phyloP scores from a whole-genome alignment of 2,329 filamentous ascomycete genomes.

The Dryadomyces quercivorus region DNA sequence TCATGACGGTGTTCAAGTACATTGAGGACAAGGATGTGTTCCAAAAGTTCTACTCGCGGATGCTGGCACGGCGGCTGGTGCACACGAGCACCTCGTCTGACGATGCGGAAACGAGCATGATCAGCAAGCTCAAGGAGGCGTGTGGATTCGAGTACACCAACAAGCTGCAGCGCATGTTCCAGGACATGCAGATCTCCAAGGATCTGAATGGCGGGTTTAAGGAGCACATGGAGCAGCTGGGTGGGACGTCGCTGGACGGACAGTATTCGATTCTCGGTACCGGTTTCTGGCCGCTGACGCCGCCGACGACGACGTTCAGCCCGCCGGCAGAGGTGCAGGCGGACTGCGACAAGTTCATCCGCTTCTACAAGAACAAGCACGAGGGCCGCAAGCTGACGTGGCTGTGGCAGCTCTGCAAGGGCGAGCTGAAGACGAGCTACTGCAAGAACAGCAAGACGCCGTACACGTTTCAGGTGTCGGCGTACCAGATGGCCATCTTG shows the following conservation, averaged over 20 bases:
- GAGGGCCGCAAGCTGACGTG: conserved; percentile 93
- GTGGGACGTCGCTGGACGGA: conserved; percentile 69
- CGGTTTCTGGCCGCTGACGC: conserved; percentile 88
- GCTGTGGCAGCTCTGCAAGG: conserved; percentile 98
- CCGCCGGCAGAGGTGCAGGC: conserved; percentile 74
- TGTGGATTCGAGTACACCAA: conserved; percentile 99
- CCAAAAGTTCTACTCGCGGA: conserved; percentile 97
- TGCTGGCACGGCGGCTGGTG: conserved; percentile 87
- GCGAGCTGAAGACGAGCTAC: conserved; percentile 89
- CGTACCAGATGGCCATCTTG: conserved; percentile 95
- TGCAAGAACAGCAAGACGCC: conserved; percentile 80
- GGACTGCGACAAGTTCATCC: conserved; percentile 79
- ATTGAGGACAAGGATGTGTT: conserved; percentile 99
- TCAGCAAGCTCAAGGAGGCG: conserved; percentile 95
- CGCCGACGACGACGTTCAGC: conserved; percentile 78
- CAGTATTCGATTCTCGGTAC: conserved; percentile 90
- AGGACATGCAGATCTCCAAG: conserved; percentile 98
- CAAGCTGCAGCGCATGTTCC: conserved; percentile 99
- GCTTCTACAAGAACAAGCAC: conserved; percentile 94
- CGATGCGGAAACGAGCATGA: conserved; percentile 98
- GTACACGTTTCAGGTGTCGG: conserved; percentile 94
- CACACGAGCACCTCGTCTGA: conserved; percentile 93
- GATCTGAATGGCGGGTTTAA: conserved; percentile 87
- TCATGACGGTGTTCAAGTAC: conserved; percentile 99
- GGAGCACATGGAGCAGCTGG: conserved; percentile 54